Evolutionary conservation across 345 rosid genomes (phyloP).

Genomic region (Kernera saxatilis): DNA sequence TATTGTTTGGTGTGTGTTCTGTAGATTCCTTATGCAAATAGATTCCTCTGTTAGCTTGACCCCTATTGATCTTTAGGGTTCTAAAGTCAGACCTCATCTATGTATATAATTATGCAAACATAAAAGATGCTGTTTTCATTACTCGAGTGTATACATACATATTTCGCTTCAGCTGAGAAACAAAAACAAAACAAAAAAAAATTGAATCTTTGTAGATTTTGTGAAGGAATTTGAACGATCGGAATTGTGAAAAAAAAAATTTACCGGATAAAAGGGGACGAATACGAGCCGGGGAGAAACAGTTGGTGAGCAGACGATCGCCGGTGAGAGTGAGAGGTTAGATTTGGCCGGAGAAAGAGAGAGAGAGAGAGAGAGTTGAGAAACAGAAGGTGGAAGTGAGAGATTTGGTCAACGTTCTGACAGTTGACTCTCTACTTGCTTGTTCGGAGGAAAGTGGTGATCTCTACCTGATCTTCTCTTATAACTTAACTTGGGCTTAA

Average conservation of each 20-base stretch:
- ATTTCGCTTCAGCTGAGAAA: not conserved
- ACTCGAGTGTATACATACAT: not conserved
- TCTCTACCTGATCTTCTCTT: not conserved
- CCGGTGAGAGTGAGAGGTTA: not conserved
- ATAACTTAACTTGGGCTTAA: not conserved
- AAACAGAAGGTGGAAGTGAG: not conserved
- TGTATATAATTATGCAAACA: not conserved
- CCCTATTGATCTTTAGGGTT: not conserved
- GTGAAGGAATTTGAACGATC: not conserved
- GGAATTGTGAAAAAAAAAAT: not conserved
- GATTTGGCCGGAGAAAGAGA: not conserved
- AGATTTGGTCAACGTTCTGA: slow-evolving; percentile 23
- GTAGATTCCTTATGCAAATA: not conserved
- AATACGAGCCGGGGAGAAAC: not conserved
- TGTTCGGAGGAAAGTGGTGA: not conserved
- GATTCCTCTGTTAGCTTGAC: not conserved
- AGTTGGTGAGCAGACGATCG: not conserved
- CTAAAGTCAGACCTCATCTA: not conserved
- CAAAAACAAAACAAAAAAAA: not conserved
- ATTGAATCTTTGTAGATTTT: not conserved
- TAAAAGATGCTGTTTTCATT: not conserved
- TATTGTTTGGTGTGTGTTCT: not conserved
- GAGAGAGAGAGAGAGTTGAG: not conserved
- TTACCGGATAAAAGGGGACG: not conserved
- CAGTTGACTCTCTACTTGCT: slow-evolving; percentile 11